Conservation (phyloP, 192 early-diverging fungal genomes). For the Coemansia sp. region DNA sequence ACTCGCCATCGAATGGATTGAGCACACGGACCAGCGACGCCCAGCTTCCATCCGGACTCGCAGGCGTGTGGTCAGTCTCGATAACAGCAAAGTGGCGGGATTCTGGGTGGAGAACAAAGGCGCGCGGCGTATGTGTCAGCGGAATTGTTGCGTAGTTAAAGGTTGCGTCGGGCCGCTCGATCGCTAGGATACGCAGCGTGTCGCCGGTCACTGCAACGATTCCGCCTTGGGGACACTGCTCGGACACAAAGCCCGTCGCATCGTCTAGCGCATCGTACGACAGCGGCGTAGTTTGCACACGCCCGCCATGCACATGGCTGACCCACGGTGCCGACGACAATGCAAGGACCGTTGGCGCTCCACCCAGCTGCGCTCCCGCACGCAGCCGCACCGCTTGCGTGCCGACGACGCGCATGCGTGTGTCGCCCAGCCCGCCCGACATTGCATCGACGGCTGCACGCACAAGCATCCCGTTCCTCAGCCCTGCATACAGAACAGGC, state of each 20-base stretch:
- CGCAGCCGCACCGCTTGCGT: constrained; percentile 82
- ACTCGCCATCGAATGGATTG: constrained; percentile 74
- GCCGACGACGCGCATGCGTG: constrained; percentile 84
- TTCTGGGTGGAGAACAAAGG: constrained; percentile 69
- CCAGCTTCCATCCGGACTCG: constrained; percentile 70
- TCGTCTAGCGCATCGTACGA: constrained; percentile 83
- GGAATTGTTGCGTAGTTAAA: constrained; percentile 87
- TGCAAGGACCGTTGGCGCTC: constrained; percentile 74
- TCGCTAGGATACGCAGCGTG: constrained; percentile 80
- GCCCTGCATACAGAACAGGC: constrained; percentile 83
- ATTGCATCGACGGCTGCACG: constrained; percentile 81
- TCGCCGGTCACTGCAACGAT: constrained; percentile 86
- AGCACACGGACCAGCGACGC: constrained; percentile 82
- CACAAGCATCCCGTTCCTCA: constrained; percentile 85
- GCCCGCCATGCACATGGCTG: constrained; percentile 72
- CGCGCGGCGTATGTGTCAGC: constrained; percentile 85
- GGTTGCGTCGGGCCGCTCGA: constrained; percentile 77
- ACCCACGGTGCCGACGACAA: constrained; percentile 87
- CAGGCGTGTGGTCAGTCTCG: constrained; percentile 75
- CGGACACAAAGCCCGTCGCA: constrained; percentile 79
- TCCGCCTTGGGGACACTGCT: constrained; percentile 78
- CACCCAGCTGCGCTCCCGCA: constrained; percentile 60
- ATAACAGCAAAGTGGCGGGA: constrained; percentile 84
- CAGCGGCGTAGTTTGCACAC: constrained; percentile 78
- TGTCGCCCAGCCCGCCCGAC: constrained; percentile 79